Conservation (phyloP, 2,329 filamentous ascomycete species). For the Mycosphaerella arachidis region DNA sequence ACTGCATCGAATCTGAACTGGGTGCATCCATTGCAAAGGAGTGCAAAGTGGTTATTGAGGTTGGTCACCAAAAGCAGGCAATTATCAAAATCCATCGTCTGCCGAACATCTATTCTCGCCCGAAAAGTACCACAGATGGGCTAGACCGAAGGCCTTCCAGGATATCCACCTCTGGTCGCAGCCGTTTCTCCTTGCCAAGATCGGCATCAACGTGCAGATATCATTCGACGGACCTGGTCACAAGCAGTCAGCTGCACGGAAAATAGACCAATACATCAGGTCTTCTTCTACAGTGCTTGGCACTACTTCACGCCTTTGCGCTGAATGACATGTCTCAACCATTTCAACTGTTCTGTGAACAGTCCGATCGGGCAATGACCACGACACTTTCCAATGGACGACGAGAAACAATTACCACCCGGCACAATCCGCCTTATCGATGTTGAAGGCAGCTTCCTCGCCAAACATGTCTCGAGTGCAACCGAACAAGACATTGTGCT, state of each 20-base stretch:
- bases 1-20: no score
- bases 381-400: neutral
- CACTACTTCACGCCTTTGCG: neutral
- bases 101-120: neutral
- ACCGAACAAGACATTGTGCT: constrained; percentile 37
- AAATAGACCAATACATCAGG: neutral
- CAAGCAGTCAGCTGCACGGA: neutral
- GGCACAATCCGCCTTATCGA: constrained; percentile 44
- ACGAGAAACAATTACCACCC: constrained; percentile 24
- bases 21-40: no score
- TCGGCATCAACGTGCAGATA: neutral
- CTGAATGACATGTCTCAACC: neutral
- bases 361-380: neutral
- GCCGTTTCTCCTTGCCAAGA: neutral
- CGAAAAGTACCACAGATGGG: neutral
- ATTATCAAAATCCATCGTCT: neutral
- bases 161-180: neutral
- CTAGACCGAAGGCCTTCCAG: neutral
- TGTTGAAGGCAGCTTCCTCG: constrained; percentile 33
- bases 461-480: constrained; percentile 34
- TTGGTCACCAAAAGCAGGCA: no score
- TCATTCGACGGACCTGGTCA: neutral
- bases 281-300: neutral
- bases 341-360: neutral
- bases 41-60: no score